phyloP scores from a whole-genome alignment of 495 filamentous ascomycete genomes.

The Aspergillus cristatus region DNA sequence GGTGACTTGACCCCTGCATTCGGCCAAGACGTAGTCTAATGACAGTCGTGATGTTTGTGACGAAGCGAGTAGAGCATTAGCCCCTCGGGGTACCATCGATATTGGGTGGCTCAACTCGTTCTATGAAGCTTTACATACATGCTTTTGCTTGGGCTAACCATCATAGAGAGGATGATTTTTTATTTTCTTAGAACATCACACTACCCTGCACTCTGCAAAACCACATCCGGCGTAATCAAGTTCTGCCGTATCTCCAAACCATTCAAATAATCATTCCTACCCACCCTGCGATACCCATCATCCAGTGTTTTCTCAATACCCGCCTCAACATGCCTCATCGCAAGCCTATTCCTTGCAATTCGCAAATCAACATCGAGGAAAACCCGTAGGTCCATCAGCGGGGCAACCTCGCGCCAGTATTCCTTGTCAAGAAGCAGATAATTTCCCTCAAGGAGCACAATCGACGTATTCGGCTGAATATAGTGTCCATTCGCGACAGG shows the following conservation, averaged over 20 bases:
- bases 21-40: too few relatives aligned
- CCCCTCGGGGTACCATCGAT: too few relatives aligned
- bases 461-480: too few relatives aligned
- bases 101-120: too few relatives aligned
- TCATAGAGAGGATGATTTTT: too few relatives aligned
- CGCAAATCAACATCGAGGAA: conserved; percentile 29
- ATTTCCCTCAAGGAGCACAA: too few relatives aligned
- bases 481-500: conserved; percentile 5
- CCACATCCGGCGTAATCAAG: conserved; percentile 19
- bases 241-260: conserved; percentile 19
- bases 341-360: conserved; percentile 25
- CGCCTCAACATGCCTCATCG: conserved; percentile 25
- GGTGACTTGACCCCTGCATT: too few relatives aligned
- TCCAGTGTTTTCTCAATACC: conserved; percentile 33
- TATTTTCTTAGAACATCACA: too few relatives aligned
- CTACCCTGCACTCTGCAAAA: conserved; percentile 21
- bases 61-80: too few relatives aligned
- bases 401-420: conserved; percentile 17
- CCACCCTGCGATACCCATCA: conserved; percentile 28
- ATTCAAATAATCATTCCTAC: conserved; percentile 36
- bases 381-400: conserved; percentile 20
- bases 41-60: too few relatives aligned
- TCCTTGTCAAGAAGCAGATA: conserved; percentile 26
- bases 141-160: too few relatives aligned
- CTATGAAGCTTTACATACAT: too few relatives aligned